Percentiles rank a stretch among this genome's conserved stretches.
Evolutionary conservation across 2,329 filamentous ascomycete species (phyloP).

Genomic region (Massarina eburnea): DNA sequence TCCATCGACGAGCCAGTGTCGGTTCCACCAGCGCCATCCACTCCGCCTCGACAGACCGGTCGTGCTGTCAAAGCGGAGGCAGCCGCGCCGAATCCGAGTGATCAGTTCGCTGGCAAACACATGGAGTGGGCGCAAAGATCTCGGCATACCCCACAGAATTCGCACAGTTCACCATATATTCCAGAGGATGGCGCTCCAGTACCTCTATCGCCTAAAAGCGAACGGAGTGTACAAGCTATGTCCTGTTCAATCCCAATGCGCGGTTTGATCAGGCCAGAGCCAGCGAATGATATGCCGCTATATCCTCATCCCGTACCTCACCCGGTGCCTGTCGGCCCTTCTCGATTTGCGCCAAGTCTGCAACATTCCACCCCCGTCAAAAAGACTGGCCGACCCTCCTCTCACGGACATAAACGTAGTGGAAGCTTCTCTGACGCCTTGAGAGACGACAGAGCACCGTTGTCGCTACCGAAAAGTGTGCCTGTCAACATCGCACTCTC

Average conservation of each 20-base stretch:
- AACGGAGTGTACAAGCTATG: slow-evolving; percentile 57
- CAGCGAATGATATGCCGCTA: slow-evolving; percentile 42
- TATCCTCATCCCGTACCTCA: slow-evolving; percentile 43
- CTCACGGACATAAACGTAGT: slow-evolving; percentile 72
- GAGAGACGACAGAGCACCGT: slow-evolving; percentile 64
- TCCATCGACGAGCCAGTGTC: slow-evolving; percentile 23
- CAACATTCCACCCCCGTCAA: slow-evolving; percentile 30
- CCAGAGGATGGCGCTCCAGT: slow-evolving; percentile 35
- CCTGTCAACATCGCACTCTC: slow-evolving; percentile 49
- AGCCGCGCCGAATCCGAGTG: slow-evolving; percentile 39
- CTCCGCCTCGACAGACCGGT: slow-evolving; percentile 25
- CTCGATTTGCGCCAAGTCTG: slow-evolving; percentile 32
- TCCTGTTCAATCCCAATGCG: slow-evolving; percentile 63
- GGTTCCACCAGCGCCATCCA: slow-evolving; percentile 18
- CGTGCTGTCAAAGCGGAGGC: slow-evolving; percentile 37
- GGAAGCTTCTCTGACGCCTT: slow-evolving; percentile 86
- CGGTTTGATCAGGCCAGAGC: slow-evolving; percentile 34
- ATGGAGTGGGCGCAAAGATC: slow-evolving; percentile 42
- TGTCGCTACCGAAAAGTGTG: slow-evolving; percentile 51
- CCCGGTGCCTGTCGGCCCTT: slow-evolving; percentile 22
- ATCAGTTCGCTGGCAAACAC: slow-evolving; percentile 40
- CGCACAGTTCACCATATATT: slow-evolving; percentile 37
- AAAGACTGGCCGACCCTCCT: slow-evolving; percentile 26
- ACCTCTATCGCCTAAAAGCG: slow-evolving; percentile 49
- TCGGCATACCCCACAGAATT: slow-evolving; percentile 42